Evolutionary conservation across 305 asterid genomes (phyloP).

Genomic region (Caryopteris hybrid): DNA sequence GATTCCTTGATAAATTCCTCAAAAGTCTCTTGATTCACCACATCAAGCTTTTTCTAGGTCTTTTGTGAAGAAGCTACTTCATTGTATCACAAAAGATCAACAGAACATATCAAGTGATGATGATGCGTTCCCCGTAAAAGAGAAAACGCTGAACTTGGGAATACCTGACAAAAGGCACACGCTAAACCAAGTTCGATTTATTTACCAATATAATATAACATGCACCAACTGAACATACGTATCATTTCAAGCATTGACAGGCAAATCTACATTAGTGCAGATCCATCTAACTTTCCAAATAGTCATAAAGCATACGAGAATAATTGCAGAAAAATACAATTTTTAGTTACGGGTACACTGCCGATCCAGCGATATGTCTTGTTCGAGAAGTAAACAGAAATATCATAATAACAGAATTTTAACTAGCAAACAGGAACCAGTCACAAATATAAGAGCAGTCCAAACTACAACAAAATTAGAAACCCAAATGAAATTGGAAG

Average conservation of each 20-base stretch:
- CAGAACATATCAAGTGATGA: neutral
- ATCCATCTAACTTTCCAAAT: neutral
- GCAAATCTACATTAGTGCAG: neutral
- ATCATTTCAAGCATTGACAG: neutral
- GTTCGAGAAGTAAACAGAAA: neutral
- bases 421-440: neutral
- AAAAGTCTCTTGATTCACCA: neutral
- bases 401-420: neutral
- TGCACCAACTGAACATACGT: neutral
- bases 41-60: neutral
- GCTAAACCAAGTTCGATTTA: neutral
- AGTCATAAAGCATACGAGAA: neutral
- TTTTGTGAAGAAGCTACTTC: neutral
- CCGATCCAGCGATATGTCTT: neutral
- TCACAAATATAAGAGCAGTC: neutral
- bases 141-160: neutral
- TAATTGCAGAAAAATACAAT: neutral
- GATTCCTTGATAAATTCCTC: neutral
- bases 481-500: neutral
- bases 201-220: neutral
- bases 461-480: constrained; percentile 6
- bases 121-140: neutral
- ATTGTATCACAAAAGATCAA: neutral
- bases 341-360: constrained; percentile 2
- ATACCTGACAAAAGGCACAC: neutral